Evolutionary conservation across 176 grass and related monocot species (phyloP).

Genomic region (Raddia guianensis): DNA sequence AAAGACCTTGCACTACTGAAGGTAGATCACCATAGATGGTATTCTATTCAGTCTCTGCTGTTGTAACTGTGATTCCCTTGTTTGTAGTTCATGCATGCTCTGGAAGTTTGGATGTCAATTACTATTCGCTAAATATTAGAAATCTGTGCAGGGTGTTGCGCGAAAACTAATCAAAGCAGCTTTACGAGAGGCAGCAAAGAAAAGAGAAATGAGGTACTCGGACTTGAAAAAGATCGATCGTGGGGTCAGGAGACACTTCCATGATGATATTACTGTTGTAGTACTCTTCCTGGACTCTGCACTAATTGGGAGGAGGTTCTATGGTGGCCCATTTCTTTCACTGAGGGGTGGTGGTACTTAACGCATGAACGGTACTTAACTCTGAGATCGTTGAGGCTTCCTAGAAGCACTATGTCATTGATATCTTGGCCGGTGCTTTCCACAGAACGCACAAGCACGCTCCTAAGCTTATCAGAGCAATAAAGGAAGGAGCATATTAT

Average conservation of each 20-base stretch:
- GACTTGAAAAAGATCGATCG: constrained; percentile 48
- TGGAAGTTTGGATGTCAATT: background rate
- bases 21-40: background rate
- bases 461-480: background rate
- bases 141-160: constrained; percentile 47
- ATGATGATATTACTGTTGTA: constrained; percentile 64
- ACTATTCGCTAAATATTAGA: constrained; percentile 14
- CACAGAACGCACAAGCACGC: background rate
- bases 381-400: constrained; percentile 15
- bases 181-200: constrained; percentile 41
- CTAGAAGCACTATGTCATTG: constrained; percentile 3
- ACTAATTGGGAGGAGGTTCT: constrained; percentile 32
- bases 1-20: constrained; percentile 12
- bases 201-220: constrained; percentile 52
- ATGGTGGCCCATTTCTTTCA: constrained; percentile 40
- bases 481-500: constrained; percentile 20
- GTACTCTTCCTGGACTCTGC: constrained; percentile 55
- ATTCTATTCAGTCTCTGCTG: background rate
- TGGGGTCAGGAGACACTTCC: constrained; percentile 52
- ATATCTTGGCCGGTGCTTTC: constrained; percentile 26
- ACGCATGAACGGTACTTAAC: constrained; percentile 10
- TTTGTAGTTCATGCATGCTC: background rate
- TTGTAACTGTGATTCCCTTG: background rate
- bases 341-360: constrained; percentile 32
- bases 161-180: constrained; percentile 45